These are phyloP conservation scores for Suillus placidus DNA, from an alignment of 768 basidiomycete species.

Conservation along the genomic window DNA sequence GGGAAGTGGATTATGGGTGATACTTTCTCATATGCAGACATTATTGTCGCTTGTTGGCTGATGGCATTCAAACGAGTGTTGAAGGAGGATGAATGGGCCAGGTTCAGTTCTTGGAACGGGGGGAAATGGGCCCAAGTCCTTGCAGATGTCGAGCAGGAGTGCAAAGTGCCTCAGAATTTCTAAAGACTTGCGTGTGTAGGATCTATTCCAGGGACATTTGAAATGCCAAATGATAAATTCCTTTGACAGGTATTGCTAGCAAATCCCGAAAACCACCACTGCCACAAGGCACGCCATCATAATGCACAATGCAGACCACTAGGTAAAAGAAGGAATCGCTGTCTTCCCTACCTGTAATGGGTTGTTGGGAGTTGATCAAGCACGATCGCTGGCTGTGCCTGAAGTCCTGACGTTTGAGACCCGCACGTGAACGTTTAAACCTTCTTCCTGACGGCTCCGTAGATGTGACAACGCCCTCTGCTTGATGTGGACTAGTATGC, in stretches of 20 bases:
- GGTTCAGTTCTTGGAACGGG: conserved; percentile 24
- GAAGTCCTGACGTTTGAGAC: too few species aligned
- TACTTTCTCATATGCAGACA: conserved; percentile 10
- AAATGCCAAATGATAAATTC: background rate
- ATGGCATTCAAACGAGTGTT: conserved; percentile 19
- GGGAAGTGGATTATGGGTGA: conserved; percentile 11
- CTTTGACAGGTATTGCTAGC: background rate
- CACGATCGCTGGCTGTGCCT: background rate
- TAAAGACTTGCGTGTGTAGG: background rate
- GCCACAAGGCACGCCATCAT: background rate
- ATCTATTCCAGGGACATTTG: background rate
- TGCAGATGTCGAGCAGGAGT: conserved; percentile 28
- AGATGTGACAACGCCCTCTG: background rate
- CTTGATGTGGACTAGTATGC: background rate
- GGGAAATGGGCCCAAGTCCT: conserved; percentile 31
- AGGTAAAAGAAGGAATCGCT: background rate
- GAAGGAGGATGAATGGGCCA: conserved; percentile 30
- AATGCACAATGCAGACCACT: background rate
- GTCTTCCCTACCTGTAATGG: background rate
- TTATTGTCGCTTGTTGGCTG: conserved; percentile 3
- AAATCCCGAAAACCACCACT: background rate
- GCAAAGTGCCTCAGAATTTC: conserved; percentile 16
- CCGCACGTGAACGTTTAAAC: background rate
- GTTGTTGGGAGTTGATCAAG: background rate
- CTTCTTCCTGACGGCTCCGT: background rate